Evolutionary conservation across 2,329 filamentous ascomycete genomes (phyloP).

Genomic region (Tolypocladium guangdongense): DNA sequence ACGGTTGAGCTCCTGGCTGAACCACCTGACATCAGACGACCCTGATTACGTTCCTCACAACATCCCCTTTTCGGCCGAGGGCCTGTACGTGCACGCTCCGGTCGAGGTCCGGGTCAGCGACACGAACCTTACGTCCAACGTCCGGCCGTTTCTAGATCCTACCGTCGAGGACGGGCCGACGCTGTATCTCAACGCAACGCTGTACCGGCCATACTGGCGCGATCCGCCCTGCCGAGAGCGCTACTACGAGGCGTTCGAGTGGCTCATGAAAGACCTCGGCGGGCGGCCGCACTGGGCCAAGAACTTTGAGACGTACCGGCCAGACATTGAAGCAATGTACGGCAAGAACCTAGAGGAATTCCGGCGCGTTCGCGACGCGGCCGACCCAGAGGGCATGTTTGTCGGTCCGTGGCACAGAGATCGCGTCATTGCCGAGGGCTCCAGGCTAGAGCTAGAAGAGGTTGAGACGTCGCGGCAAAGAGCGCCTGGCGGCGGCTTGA

Average conservation of each 20-base stretch:
- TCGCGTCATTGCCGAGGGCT: conserved; percentile 39
- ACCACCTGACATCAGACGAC: conserved; percentile 50
- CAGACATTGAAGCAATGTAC: conserved; percentile 58
- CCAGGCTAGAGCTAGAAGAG: conserved; percentile 25
- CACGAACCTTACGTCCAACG: conserved; percentile 33
- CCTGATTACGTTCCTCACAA: conserved; percentile 49
- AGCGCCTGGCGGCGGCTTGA: conserved; percentile 14
- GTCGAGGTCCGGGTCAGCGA: conserved; percentile 84
- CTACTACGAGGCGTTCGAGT: conserved; percentile 87
- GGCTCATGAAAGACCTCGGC: conserved; percentile 76
- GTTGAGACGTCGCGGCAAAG: conserved; percentile 18
- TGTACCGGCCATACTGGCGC: conserved; percentile 70
- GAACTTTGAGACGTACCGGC: conserved; percentile 59
- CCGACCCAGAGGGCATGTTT: conserved; percentile 78
- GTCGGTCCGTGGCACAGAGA: conserved; percentile 81
- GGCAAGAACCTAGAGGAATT: conserved; percentile 56
- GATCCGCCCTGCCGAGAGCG: conserved; percentile 66
- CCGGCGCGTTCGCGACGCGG: conserved; percentile 55
- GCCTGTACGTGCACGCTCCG: conserved; percentile 77
- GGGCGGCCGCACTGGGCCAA: conserved; percentile 87
- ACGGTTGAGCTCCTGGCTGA: conserved; percentile 79
- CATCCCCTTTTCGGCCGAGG: conserved; percentile 73
- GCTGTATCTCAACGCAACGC: conserved; percentile 79
- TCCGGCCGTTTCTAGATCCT: conserved; percentile 53
- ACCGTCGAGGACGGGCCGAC: conserved; percentile 59